These are phyloP conservation scores for Pythium scleroteichum DNA, from an alignment of 352 stramenopile genomes.

Conservation along the genomic window DNA sequence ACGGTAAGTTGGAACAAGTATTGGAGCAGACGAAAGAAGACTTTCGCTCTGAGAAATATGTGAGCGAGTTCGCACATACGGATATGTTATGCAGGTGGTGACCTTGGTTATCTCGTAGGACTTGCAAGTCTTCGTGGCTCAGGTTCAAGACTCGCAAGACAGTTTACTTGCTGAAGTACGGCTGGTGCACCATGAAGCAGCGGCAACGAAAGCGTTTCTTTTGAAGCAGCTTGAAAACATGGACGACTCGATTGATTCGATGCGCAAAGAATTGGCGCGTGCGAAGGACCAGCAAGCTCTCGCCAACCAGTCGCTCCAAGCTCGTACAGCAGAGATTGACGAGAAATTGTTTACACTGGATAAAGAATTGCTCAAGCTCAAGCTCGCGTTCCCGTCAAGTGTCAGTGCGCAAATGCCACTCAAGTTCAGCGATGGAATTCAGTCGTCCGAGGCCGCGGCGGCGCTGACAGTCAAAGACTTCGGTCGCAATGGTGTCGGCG, in stretches of 20 bases:
- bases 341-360: constrained; percentile 63
- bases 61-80: too few species aligned
- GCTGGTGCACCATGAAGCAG: constrained; percentile 46
- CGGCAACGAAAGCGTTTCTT: constrained; percentile 43
- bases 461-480: background rate
- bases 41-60: constrained; percentile 38
- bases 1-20: constrained; percentile 34
- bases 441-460: constrained; percentile 4
- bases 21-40: constrained; percentile 37
- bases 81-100: too few species aligned
- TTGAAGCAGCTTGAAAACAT: constrained; percentile 38
- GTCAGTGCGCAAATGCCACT: constrained; percentile 38
- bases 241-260: constrained; percentile 43
- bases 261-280: constrained; percentile 38
- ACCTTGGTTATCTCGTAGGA: constrained; percentile 38
- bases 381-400: constrained; percentile 51
- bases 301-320: constrained; percentile 25
- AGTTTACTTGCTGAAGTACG: constrained; percentile 42
- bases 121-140: constrained; percentile 39
- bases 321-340: constrained; percentile 43
- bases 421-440: constrained; percentile 15
- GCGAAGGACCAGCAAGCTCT: constrained; percentile 36
- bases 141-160: constrained; percentile 48
- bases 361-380: constrained; percentile 69
- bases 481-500: constrained; percentile 12